Conservation (phyloP, 345 rosid species). For the Acer yangbiense region DNA sequence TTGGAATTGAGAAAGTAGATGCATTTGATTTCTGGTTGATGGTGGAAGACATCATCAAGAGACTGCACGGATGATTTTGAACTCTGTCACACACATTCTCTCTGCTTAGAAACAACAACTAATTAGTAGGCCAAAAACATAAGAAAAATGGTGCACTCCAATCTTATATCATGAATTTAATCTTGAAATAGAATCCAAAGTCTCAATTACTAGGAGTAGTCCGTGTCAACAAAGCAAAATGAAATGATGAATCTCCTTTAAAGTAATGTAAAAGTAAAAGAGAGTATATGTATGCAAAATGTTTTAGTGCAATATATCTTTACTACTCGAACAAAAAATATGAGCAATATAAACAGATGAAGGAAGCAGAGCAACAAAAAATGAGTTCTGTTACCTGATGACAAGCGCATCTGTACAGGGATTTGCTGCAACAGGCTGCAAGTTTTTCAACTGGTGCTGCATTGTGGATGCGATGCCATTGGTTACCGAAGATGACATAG, state of each 20-base stretch:
- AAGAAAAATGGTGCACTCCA: slow-evolving; percentile 7
- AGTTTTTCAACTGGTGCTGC: too few species aligned
- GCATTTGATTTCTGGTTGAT: slow-evolving; percentile 38
- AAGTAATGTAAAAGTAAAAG: slow-evolving; percentile 25
- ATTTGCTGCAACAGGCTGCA: slow-evolving; percentile 29
- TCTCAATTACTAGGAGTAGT: slow-evolving; percentile 20
- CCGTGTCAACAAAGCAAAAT: slow-evolving; percentile 31
- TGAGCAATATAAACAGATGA: slow-evolving; percentile 9
- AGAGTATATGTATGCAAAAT: slow-evolving; percentile 14
- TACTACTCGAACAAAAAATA: slow-evolving; percentile 1
- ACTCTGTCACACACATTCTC: slow-evolving; percentile 32
- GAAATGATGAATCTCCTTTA: slow-evolving; percentile 34
- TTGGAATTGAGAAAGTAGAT: slow-evolving; percentile 27
- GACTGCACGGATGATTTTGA: slow-evolving; percentile 30
- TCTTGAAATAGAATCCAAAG: slow-evolving; percentile 27
- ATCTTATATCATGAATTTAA: neutral
- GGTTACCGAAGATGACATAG: slow-evolving; percentile 32
- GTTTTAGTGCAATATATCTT: slow-evolving; percentile 19
- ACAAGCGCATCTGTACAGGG: slow-evolving; percentile 33
- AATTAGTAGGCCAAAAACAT: neutral
- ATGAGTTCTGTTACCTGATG: slow-evolving; percentile 37
- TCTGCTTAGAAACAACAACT: slow-evolving; percentile 22
- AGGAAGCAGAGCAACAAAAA: slow-evolving; percentile 4
- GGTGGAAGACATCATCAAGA: slow-evolving; percentile 34
- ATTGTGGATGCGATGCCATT: slow-evolving; percentile 33